phyloP scores from a whole-genome alignment of 352 stramenopile genomes.

The Phytophthora pistaciae region DNA sequence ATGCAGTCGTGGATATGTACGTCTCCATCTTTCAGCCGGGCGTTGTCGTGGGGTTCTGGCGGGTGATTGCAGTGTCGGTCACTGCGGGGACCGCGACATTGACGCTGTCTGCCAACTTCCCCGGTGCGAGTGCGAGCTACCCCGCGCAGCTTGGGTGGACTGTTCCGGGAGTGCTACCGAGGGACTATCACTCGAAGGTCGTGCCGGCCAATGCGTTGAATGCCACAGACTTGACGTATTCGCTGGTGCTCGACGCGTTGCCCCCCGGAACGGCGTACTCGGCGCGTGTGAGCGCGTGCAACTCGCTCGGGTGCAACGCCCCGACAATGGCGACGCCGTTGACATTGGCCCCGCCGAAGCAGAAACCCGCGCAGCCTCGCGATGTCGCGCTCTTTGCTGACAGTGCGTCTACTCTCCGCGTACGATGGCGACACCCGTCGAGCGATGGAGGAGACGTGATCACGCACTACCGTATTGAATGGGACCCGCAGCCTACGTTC shows the following conservation, averaged over 20 bases:
- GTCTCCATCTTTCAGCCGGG: constrained; percentile 49
- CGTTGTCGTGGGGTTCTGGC: constrained; percentile 50
- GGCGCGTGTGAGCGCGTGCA: constrained; percentile 90
- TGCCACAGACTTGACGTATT: constrained; percentile 19
- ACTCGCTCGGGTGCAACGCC: constrained; percentile 91
- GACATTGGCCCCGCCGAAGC: constrained; percentile 78
- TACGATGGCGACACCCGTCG: constrained; percentile 91
- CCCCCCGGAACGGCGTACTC: constrained; percentile 84
- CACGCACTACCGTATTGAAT: constrained; percentile 96
- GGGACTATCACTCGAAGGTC: constrained; percentile 59
- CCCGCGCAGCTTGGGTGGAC: constrained; percentile 66
- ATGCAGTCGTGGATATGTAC: constrained; percentile 63
- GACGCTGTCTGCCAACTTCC: constrained; percentile 58
- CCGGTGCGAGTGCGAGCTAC: constrained; percentile 46
- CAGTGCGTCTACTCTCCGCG: constrained; percentile 74
- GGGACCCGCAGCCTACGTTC: constrained; percentile 91
- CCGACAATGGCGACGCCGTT: constrained; percentile 81
- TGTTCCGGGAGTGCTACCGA: constrained; percentile 62
- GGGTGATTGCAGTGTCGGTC: constrained; percentile 48
- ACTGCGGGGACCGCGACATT: constrained; percentile 45
- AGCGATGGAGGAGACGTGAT: constrained; percentile 94
- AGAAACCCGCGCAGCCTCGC: constrained; percentile 87
- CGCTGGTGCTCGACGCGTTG: constrained; percentile 46
- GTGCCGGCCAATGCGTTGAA: constrained; percentile 21
- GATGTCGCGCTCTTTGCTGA: constrained; percentile 82